phyloP scores from a whole-genome alignment of 2,329 filamentous ascomycete species.

The Atkinsonella texensis region DNA sequence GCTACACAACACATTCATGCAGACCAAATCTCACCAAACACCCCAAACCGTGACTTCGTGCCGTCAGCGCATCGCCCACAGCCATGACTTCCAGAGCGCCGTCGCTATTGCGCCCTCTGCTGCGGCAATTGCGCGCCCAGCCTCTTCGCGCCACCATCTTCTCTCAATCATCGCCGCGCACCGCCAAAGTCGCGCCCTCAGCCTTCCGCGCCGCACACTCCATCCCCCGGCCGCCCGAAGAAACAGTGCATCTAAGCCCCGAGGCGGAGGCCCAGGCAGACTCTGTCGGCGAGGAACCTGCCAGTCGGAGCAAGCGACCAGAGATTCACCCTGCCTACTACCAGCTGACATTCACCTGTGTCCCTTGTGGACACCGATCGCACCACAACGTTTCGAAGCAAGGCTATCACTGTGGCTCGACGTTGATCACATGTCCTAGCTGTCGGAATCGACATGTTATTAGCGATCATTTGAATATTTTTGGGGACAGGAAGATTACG shows the following conservation, averaged over 20 bases:
- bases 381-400: slow-evolving; percentile 83
- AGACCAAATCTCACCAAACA: too few species aligned
- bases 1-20: background rate
- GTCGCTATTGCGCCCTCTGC: slow-evolving; percentile 7
- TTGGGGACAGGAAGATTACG: slow-evolving; percentile 57
- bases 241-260: slow-evolving; percentile 5
- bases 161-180: slow-evolving; percentile 4
- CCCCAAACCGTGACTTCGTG: too few species aligned
- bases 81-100: slow-evolving; percentile 19
- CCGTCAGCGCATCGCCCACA: too few species aligned
- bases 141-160: slow-evolving; percentile 8
- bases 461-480: slow-evolving; percentile 73
- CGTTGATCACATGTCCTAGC: slow-evolving; percentile 75
- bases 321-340: slow-evolving; percentile 53
- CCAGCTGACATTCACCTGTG: slow-evolving; percentile 84
- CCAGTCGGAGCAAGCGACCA: slow-evolving; percentile 17
- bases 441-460: slow-evolving; percentile 88
- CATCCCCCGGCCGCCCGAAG: slow-evolving; percentile 20
- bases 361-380: slow-evolving; percentile 70
- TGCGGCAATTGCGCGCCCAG: slow-evolving; percentile 11
- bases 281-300: slow-evolving; percentile 9
- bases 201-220: slow-evolving; percentile 20
- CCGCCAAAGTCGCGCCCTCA: slow-evolving; percentile 4
- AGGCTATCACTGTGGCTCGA: slow-evolving; percentile 83
- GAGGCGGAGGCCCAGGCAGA: slow-evolving; percentile 6